Evolutionary conservation across 1,139 yeast species (phyloP), one percentile per base, ranked within the genome.

Genomic region (Hansenula anomala): DNA sequence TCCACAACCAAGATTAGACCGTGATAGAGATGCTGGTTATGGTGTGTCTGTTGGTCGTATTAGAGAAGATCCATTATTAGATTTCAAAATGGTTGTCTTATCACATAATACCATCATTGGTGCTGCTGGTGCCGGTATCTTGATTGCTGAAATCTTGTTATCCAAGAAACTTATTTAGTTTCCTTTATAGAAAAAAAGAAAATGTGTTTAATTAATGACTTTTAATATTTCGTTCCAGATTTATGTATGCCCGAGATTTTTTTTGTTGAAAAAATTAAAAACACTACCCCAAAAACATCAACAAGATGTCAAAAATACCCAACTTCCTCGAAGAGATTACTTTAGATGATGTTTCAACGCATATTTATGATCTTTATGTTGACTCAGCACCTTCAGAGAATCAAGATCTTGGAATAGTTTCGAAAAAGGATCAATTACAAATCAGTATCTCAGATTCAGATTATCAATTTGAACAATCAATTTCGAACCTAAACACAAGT

Each of bases 61-160:
- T 42, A 82, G 99, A 69, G 86, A 79, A 51, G 98, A 92, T 60
- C 88, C 96, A 15, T 88, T 92, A 12, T 73, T 92, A 55, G 98
- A 94, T 63, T 80, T 78, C 70, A 94, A 92, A 69, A 92, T 92
- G 90, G 96, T 92, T 42, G 94, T 89, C 24, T 72, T 92, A 51
- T 89, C 97, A 20, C 99, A 92, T 66, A 92, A 92, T 72, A 92
- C 99, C 42, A 78, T 92, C 54, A 86, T 92, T 52, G 99, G 99
- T 58, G 99, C 98, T 55, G 99, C 99, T 24, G 99, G 99, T 58
- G 86, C 97, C n/a, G 98, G 98, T 63, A 74, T 92, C 46, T 78
- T 92, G 63, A 92, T 94, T 63, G 98, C 96, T 36, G 99, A 92
- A 67, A 73, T 88, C 44, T 74, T 92, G 55, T 67, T 75, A 46